Evolutionary conservation across 139 green algal species (phyloP), one percentile per base, ranked within the genome.

Genomic region (Picochlorum sp.): DNA sequence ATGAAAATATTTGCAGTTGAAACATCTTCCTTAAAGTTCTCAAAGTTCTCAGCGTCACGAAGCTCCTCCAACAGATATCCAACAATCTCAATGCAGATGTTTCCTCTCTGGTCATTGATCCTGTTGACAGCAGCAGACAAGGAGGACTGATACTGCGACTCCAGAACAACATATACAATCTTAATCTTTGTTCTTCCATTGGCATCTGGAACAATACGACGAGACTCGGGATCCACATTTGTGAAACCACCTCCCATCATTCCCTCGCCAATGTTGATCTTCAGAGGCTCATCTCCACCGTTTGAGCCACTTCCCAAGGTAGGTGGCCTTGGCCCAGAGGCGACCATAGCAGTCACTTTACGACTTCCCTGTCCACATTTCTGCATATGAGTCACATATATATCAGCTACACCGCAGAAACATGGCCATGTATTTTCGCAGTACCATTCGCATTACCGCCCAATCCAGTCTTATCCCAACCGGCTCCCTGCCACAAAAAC

Each of bases 51-150:
- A 4, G 49, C 44, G 52, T 96, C 87, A 23, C 94, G 82, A 56
- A 99, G 84, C 83, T 99, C 94, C 75, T 99, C 94, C 49, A 99
- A 84, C 66, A 99, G 79, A 76, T 99, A 99, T 18, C 94, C 94
- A 2, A 95, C 87, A 26, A 98, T 78, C 84, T 98, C 90, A 52
- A 97, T 86, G 77, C 88, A 95, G 21, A 98, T 49, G 56, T 76
- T 70, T 47, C 91, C 85, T 63, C 61, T 63, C 49, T 72, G 90
- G 38, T 65, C 74, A 73, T 98, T 98, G 82, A 98, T 96, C 62
- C 82, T 85, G 62, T 84, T 85, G 62, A 89, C 80, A 32, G 97
- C 90, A 4, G 72, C 69, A 16, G 80, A 75, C 6, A 99, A 67
- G 3, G 86, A 74, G 21, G 86, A 89, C 80, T 99, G 94, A 82